Base-by-base conservation (phyloP, 2,329 filamentous ascomycete species). In the Ophiostoma fasciatum region DNA sequence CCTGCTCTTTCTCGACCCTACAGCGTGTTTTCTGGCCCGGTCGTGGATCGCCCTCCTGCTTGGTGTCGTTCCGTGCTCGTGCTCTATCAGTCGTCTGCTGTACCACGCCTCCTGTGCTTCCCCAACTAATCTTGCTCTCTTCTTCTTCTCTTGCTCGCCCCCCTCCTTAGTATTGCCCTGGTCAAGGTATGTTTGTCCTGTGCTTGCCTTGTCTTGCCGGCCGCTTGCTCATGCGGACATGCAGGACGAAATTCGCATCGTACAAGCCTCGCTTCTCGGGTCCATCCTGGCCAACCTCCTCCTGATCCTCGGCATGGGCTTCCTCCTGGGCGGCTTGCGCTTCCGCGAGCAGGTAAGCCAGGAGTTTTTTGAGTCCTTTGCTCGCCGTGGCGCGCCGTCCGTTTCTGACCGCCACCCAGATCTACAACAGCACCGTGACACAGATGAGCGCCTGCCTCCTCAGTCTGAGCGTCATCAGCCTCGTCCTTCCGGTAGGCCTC, bases 341-440 rank as follows among this genome's bases (percentile, higher is more conserved):
- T 94, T 75, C 56, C 78, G 81, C 53, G 87, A 94, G 61, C 87
- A 94, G 63, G 74, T 75, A 49, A 42, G 61, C 47, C n/a, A n/a
- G n/a, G n/a, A n/a, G n/a, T n/a, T n/a, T n/a, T n/a, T n/a, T n/a
- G n/a, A n/a, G n/a, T n/a, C n/a, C n/a, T n/a, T n/a, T n/a, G n/a
- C n/a, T n/a, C n/a, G n/a, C n/a, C n/a, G n/a, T n/a, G n/a, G n/a
- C n/a, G n/a, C n/a, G n/a, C n/a, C n/a, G n/a, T n/a, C n/a, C n/a
- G n/a, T n/a, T 8, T 25, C 28, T 23, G 28, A 17, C 17, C 6
- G 5, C 7, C 29, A 17, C 11, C 10, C 36, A 81, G 72, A 78
- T 94, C 43, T 94, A 94, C 61, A 94, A 94, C 60, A 90, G 77
- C 58, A 94, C 83, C 17, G 83, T 94, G 40, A 94, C 85, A 1